Evolutionary conservation across 2,329 filamentous ascomycete genomes (phyloP).

Genomic region (Colletotrichum tropicicola): DNA sequence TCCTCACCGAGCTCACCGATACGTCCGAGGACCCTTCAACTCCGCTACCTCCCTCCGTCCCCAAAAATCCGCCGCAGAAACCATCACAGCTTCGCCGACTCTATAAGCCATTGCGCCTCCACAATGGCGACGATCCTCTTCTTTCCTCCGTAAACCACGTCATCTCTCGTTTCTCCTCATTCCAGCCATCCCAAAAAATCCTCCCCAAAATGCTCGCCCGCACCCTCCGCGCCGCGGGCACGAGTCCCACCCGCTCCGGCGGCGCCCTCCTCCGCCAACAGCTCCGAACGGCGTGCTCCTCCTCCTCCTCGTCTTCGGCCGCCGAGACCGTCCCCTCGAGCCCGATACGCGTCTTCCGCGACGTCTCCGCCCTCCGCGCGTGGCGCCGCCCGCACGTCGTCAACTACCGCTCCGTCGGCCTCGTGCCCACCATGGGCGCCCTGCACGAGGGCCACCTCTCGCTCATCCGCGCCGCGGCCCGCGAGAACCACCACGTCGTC

Average conservation of each 20-base stretch:
- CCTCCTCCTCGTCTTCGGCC: conserved; percentile 32
- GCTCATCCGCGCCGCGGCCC: conserved; percentile 83
- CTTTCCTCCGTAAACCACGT: conserved; percentile 17
- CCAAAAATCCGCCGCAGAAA: conserved; percentile 59
- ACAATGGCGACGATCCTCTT: conserved; percentile 39
- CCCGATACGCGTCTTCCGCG: conserved; percentile 77
- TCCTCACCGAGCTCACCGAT: conserved; percentile 29
- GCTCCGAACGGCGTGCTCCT: conserved; percentile 33
- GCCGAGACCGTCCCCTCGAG: conserved; percentile 62
- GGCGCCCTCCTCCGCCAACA: conserved; percentile 18
- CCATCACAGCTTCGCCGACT: conserved; percentile 48
- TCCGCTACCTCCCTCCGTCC: conserved; percentile 36
- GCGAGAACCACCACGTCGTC: conserved; percentile 86
- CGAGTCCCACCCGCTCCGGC: background rate
- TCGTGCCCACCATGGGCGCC: conserved; percentile 98
- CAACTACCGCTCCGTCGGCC: conserved; percentile 77
- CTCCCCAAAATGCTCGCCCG: conserved; percentile 24
- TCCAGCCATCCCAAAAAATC: background rate
- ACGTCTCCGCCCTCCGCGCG: conserved; percentile 75
- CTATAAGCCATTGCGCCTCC: conserved; percentile 39
- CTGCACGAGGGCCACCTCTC: conserved; percentile 92
- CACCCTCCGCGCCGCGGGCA: conserved; percentile 27
- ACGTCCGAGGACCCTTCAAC: conserved; percentile 13
- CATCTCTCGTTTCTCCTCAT: background rate
- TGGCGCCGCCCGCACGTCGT: conserved; percentile 74